Evolutionary conservation across 495 filamentous ascomycete genomes (phyloP).

Genomic region (Antarctomyces pellizariae): DNA sequence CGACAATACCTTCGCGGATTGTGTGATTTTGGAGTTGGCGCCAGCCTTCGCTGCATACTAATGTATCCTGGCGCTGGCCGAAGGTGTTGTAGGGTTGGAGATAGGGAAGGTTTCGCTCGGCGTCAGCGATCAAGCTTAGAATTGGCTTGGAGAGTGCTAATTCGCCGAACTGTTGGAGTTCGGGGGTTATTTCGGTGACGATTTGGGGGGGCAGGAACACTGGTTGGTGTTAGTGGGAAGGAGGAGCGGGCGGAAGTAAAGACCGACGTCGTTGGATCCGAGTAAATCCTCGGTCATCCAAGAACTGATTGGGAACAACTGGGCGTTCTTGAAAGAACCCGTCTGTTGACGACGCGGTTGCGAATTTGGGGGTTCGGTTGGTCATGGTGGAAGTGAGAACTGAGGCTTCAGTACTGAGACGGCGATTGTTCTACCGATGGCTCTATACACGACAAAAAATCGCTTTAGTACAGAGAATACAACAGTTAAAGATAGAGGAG

Average conservation of each 20-base stretch:
- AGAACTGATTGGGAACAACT: constrained; percentile 22
- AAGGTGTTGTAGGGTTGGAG: constrained; percentile 25
- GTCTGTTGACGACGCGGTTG: no score
- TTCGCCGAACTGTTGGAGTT: constrained; percentile 19
- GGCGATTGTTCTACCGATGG: no score
- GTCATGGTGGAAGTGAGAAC: no score
- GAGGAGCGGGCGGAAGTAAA: not conserved
- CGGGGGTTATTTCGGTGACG: constrained; percentile 14
- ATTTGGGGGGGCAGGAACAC: constrained; percentile 22
- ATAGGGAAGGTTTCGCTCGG: constrained; percentile 32
- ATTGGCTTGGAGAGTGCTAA: constrained; percentile 22
- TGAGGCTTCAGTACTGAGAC: no score
- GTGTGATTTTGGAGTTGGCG: constrained; percentile 27
- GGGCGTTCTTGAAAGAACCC: constrained; percentile 27
- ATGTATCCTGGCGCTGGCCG: constrained; percentile 20
- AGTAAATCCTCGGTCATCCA: constrained; percentile 21
- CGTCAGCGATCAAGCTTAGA: constrained; percentile 28
- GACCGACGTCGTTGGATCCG: constrained; percentile 18
- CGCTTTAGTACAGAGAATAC: no score
- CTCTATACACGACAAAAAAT: no score
- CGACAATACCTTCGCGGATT: constrained; percentile 27
- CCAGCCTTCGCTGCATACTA: constrained; percentile 35
- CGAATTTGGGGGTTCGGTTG: no score
- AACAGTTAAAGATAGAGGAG: no score
- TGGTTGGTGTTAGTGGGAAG: constrained; percentile 7